Evolutionary conservation across 371 early-diverging fungal genomes (phyloP).

Genomic region (Cokeromyces recurvatus): DNA sequence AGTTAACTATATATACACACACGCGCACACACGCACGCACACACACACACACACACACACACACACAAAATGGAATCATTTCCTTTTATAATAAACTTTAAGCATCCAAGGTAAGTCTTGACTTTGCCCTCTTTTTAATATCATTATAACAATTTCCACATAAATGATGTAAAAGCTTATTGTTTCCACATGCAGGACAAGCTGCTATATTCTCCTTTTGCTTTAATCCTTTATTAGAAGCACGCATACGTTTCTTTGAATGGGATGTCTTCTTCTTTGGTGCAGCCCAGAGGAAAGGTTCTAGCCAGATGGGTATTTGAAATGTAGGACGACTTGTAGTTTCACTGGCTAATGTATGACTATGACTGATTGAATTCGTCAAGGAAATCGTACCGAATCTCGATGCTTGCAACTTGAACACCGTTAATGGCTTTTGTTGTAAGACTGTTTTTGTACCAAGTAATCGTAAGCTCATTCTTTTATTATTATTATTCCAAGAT

Average conservation of each 20-base stretch:
- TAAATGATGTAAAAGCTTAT: conserved; percentile 71
- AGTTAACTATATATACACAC: too few relatives aligned
- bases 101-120: too few relatives aligned
- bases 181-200: conserved; percentile 73
- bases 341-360: neutral
- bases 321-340: conserved; percentile 18
- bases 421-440: neutral
- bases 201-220: conserved; percentile 65
- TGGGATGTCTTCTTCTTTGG: conserved; percentile 88
- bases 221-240: conserved; percentile 75
- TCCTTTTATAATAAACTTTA: too few relatives aligned
- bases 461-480: conserved; percentile 13
- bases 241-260: conserved; percentile 82
- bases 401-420: conserved; percentile 4
- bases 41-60: too few relatives aligned
- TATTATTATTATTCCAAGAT: too few relatives aligned
- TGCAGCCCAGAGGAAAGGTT: conserved; percentile 68
- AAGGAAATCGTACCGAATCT: conserved; percentile 16
- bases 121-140: conserved; percentile 43
- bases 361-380: neutral
- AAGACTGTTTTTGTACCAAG: neutral
- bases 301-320: conserved; percentile 45
- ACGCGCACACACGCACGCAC: too few relatives aligned
- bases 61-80: too few relatives aligned
- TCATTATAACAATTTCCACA: conserved; percentile 74